Percentiles rank a stretch among this genome's conserved stretches.
phyloP scores from a whole-genome alignment of 768 basidiomycete species.

The Suillus tomentosus region DNA sequence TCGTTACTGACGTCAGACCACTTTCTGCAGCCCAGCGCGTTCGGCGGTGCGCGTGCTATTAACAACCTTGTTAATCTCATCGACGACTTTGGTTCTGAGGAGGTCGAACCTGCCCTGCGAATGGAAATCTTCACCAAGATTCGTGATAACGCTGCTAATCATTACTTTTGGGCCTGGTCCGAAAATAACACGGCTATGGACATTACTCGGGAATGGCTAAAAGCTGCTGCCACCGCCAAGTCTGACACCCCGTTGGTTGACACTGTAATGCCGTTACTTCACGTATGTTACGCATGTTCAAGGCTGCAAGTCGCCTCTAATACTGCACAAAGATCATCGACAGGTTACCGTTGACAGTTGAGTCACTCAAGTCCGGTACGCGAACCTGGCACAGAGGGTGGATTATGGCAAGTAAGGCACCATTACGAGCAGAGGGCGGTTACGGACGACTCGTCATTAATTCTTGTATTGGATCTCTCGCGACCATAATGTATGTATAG shows the following conservation, averaged over 20 bases:
- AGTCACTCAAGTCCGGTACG: conserved; percentile 61
- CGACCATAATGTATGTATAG: no score
- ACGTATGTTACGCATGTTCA: conserved; percentile 56
- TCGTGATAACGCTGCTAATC: conserved; percentile 80
- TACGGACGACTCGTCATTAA: no score
- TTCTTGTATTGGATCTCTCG: no score
- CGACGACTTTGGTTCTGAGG: conserved; percentile 57
- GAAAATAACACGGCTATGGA: conserved; percentile 78
- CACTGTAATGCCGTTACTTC: conserved; percentile 84
- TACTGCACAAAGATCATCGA: conserved; percentile 63
- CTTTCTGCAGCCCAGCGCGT: conserved; percentile 57
- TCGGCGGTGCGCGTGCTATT: conserved; percentile 73
- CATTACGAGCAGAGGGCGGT: no score
- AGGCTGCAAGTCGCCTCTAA: conserved; percentile 21
- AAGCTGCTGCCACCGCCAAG: conserved; percentile 61
- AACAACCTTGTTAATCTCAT: conserved; percentile 59
- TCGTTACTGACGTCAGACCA: conserved; percentile 54
- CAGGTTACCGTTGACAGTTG: conserved; percentile 74
- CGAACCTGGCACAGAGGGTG: no score
- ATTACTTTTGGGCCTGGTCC: conserved; percentile 85
- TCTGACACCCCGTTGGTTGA: conserved; percentile 58
- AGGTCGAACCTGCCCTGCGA: conserved; percentile 66
- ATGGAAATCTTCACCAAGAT: conserved; percentile 80
- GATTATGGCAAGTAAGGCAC: no score
- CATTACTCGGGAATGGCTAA: conserved; percentile 81